Conservation (phyloP, 768 basidiomycete species). For the Dacryopinax spathularia region DNA sequence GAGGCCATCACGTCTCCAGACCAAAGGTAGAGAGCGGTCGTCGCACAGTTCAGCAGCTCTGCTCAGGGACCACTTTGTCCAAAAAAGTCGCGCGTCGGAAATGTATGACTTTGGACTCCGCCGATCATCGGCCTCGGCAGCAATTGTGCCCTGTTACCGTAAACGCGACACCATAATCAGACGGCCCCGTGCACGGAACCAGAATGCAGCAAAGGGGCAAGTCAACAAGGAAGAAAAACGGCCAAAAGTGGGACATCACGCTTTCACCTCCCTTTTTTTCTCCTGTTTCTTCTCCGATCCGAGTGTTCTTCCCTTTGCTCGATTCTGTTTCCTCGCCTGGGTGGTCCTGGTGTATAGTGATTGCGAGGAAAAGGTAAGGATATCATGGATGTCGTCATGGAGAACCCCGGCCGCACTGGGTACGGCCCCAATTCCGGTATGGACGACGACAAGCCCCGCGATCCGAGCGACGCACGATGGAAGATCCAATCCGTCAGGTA, state of each 20-base stretch:
- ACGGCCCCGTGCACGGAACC: background rate
- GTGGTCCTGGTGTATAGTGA: background rate
- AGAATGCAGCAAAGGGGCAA: background rate
- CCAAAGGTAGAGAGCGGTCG: too few relatives aligned
- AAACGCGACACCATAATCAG: too few relatives aligned
- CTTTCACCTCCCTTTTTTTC: background rate
- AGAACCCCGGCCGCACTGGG: background rate
- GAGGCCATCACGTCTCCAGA: too few relatives aligned
- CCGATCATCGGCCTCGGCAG: too few relatives aligned
- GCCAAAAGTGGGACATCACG: background rate
- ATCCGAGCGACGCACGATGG: background rate
- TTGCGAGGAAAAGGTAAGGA: background rate
- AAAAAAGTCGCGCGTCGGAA: too few relatives aligned
- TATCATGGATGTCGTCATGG: background rate
- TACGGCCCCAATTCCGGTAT: background rate
- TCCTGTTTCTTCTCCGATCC: background rate
- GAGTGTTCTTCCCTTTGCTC: background rate
- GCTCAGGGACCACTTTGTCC: too few relatives aligned
- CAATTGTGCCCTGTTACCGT: too few relatives aligned
- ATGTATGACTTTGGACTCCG: too few relatives aligned
- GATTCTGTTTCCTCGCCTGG: background rate
- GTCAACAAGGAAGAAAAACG: constrained; percentile 4
- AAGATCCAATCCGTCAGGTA: background rate
- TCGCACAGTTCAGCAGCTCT: too few relatives aligned
- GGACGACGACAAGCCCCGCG: background rate